Percentiles rank a stretch among this genome's conserved stretches.
These are phyloP conservation scores for Phytopythium vexans DNA, from an alignment of 352 stramenopile genomes.

Conservation along the genomic window DNA sequence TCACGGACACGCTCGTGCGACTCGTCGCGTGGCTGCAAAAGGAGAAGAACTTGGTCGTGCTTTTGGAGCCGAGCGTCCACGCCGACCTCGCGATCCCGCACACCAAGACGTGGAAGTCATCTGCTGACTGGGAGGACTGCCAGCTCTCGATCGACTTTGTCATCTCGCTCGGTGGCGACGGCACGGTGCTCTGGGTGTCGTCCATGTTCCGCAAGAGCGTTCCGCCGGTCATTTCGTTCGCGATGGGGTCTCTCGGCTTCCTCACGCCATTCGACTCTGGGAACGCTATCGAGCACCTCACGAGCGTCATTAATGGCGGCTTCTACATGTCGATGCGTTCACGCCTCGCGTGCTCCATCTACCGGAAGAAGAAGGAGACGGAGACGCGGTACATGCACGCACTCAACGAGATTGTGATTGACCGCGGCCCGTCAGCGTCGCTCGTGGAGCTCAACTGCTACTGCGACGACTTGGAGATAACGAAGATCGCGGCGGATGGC, in stretches of 20 bases:
- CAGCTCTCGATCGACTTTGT: conserved; percentile 90
- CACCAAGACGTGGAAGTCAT: conserved; percentile 63
- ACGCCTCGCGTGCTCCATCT: conserved; percentile 68
- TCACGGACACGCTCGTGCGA: conserved; percentile 64
- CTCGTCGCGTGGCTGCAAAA: conserved; percentile 71
- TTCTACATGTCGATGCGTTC: conserved; percentile 85
- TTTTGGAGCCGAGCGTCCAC: conserved; percentile 74
- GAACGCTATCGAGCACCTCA: conserved; percentile 64
- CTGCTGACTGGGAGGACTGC: conserved; percentile 59
- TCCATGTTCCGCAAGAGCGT: conserved; percentile 89
- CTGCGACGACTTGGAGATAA: conserved; percentile 95
- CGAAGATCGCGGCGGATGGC: conserved; percentile 94
- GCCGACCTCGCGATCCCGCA: conserved; percentile 48
- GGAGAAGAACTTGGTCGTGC: conserved; percentile 70
- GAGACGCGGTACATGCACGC: conserved; percentile 84
- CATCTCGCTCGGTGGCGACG: conserved; percentile 94
- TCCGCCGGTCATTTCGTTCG: conserved; percentile 94
- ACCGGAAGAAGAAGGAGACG: conserved; percentile 49
- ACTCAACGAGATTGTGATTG: conserved; percentile 98
- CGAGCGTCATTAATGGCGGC: conserved; percentile 68
- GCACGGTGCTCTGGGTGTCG: conserved; percentile 88
- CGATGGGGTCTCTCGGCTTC: conserved; percentile 95
- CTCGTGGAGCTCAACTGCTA: conserved; percentile 97
- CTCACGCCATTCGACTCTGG: conserved; percentile 92
- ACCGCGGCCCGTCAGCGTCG: conserved; percentile 86